Evolutionary conservation across 176 grass and related monocot species (phyloP).

Genomic region (Oryza longistaminata): DNA sequence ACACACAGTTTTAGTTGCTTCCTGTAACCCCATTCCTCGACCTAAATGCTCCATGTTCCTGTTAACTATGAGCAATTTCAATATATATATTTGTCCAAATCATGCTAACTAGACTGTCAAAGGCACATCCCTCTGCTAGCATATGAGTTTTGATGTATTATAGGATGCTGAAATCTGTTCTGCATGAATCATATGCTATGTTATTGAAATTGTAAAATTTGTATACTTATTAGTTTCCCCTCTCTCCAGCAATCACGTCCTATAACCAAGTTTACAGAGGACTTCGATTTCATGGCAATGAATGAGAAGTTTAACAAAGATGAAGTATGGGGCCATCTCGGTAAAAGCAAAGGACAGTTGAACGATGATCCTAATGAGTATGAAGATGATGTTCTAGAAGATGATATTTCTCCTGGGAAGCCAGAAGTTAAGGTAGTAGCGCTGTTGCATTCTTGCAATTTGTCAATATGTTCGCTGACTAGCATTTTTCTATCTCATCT

Average conservation of each 20-base stretch:
- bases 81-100: background rate
- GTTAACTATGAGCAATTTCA: background rate
- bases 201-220: constrained; percentile 31
- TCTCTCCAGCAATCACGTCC: constrained; percentile 52
- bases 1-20: background rate
- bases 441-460: background rate
- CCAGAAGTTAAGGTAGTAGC: constrained; percentile 48
- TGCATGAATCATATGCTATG: background rate
- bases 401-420: constrained; percentile 50
- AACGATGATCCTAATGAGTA: constrained; percentile 57
- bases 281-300: constrained; percentile 98
- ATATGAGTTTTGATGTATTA: background rate
- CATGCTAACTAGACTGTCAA: background rate
- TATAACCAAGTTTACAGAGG: constrained; percentile 76
- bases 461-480: constrained; percentile 31
- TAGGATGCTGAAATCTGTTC: constrained; percentile 17
- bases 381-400: constrained; percentile 57
- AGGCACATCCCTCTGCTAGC: constrained; percentile 11
- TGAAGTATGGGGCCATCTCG: constrained; percentile 97
- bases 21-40: background rate
- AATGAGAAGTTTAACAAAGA: constrained; percentile 99
- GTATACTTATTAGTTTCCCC: constrained; percentile 22
- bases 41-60: background rate
- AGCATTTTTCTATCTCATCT: background rate
- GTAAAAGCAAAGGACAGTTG: constrained; percentile 67